Percentiles rank a stretch among this genome's conserved stretches.
phyloP scores from a whole-genome alignment of 192 early-diverging fungal species.

The Diversispora eburnea region DNA sequence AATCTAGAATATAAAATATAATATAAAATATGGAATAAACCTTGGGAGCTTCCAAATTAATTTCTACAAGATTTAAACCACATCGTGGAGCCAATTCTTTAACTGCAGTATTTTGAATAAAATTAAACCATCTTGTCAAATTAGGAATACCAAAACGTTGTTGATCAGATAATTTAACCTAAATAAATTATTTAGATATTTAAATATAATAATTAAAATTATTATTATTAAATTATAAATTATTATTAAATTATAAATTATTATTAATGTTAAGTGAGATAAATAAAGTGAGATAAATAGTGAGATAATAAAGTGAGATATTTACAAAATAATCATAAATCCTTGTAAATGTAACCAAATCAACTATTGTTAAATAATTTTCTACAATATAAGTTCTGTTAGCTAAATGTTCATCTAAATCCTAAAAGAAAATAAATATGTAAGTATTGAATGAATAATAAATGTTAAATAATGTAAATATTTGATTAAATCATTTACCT shows the following conservation, averaged over 20 bases:
- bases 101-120: constrained; percentile 67
- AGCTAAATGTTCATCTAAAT: constrained; percentile 62
- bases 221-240: constrained; percentile 15
- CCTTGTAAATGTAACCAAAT: constrained; percentile 66
- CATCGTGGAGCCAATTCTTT: constrained; percentile 39
- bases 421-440: constrained; percentile 28
- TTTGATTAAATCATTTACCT: not conserved
- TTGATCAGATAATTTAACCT: constrained; percentile 49
- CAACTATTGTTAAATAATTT: constrained; percentile 61
- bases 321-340: constrained; percentile 54
- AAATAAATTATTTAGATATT: not conserved
- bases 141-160: constrained; percentile 57
- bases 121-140: constrained; percentile 75
- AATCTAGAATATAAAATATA: not conserved
- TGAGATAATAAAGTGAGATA: not conserved
- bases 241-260: not conserved
- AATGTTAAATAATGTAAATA: not conserved
- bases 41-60: constrained; percentile 53
- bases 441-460: not conserved
- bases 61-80: constrained; percentile 45
- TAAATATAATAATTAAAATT: not conserved
- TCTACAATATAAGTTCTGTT: constrained; percentile 62
- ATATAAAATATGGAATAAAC: constrained; percentile 23
- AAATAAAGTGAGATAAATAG: not conserved
- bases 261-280: too few relatives aligned